Percentiles rank a stretch among this genome's conserved stretches.
Conservation (phyloP, 2,329 filamentous ascomycete genomes). For the Escovopsis weberi region DNA sequence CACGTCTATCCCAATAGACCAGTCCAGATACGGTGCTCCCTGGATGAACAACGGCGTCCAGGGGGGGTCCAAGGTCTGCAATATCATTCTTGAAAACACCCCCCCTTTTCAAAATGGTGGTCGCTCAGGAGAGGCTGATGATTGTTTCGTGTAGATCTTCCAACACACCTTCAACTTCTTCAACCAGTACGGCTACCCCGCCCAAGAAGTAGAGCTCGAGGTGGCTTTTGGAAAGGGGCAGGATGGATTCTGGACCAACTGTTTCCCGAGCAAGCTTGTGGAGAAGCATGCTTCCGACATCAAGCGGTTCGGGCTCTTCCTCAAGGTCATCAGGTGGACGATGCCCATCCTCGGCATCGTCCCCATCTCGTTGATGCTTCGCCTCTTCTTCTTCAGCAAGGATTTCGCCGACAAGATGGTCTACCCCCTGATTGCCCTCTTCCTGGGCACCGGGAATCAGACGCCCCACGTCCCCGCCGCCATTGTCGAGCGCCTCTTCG, state of each 20-base stretch:
- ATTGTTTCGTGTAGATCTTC: conserved; percentile 36
- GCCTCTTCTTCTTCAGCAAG: conserved; percentile 51
- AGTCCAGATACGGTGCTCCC: conserved; percentile 38
- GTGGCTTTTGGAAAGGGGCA: conserved; percentile 46
- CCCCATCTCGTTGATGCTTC: conserved; percentile 50
- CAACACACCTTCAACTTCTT: conserved; percentile 55
- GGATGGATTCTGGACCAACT: conserved; percentile 50
- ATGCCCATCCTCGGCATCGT: conserved; percentile 44
- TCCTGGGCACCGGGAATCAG: conserved; percentile 62
- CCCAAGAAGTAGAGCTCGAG: conserved; percentile 45
- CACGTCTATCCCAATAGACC: conserved; percentile 43
- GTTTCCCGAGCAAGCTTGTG: conserved; percentile 45
- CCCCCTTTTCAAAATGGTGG: not conserved
- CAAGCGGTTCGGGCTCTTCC: conserved; percentile 37
- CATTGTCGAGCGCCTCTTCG: conserved; percentile 47
- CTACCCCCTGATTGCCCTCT: conserved; percentile 56
- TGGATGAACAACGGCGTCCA: conserved; percentile 53
- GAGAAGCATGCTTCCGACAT: conserved; percentile 41
- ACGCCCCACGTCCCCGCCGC: conserved; percentile 56
- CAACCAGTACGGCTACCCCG: conserved; percentile 36
- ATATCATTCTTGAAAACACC: not conserved
- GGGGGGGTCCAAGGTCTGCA: conserved; percentile 31
- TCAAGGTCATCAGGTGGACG: conserved; percentile 44
- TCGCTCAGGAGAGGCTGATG: not conserved
- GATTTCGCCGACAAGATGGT: conserved; percentile 60